Percentiles rank a stretch among this genome's conserved stretches.
These are phyloP conservation scores for Asterochloris sp. DNA, from an alignment of 139 green algal species.

Conservation along the genomic window DNA sequence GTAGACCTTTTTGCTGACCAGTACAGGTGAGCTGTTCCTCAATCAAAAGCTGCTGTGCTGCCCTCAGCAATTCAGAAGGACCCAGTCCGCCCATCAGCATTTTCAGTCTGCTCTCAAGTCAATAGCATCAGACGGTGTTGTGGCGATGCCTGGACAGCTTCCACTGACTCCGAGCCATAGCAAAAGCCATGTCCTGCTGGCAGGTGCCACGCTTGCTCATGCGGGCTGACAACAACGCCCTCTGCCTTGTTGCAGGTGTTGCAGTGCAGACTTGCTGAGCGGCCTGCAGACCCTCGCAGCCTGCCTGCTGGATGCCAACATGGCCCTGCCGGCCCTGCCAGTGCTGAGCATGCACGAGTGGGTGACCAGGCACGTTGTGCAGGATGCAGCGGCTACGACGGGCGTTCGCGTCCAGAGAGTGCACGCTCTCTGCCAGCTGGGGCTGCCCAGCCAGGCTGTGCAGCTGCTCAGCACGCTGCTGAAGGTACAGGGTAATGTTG, in stretches of 20 bases:
- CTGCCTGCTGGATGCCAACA: neutral
- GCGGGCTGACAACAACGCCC: too few relatives aligned
- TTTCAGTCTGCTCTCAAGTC: neutral
- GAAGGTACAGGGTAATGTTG: neutral
- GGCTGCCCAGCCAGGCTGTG: constrained; percentile 3
- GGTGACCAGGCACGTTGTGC: neutral
- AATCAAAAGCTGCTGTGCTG: neutral
- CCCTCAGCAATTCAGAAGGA: neutral
- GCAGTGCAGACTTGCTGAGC: neutral
- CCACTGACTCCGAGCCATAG: neutral
- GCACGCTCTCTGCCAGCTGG: constrained; percentile 11
- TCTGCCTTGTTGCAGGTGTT: neutral
- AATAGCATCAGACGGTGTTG: neutral
- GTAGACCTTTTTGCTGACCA: constrained; percentile 8
- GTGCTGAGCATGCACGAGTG: constrained; percentile 8
- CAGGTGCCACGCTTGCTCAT: too few relatives aligned
- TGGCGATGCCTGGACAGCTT: too few relatives aligned
- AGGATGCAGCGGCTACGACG: neutral
- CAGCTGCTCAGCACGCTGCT: neutral
- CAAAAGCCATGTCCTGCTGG: neutral
- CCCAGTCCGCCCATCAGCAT: neutral
- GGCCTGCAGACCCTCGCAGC: constrained; percentile 3
- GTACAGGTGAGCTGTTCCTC: neutral
- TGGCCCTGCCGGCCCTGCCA: neutral
- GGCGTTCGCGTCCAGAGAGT: constrained; percentile 4